phyloP scores from a whole-genome alignment of 345 rosid species.

The Gossypium longicalyx region DNA sequence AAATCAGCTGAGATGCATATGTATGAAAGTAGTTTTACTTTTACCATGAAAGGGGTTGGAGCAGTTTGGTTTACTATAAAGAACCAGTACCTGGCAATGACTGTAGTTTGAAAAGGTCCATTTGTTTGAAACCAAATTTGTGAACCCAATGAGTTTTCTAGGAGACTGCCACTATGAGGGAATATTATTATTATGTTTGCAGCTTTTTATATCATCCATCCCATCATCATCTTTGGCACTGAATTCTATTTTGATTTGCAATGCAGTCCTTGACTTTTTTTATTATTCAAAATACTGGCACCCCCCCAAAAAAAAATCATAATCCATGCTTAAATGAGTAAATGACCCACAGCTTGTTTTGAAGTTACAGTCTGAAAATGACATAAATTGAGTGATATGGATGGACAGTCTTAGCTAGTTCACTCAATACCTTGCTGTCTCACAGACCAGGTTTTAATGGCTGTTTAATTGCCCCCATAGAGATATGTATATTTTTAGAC shows the following conservation, averaged over 20 bases:
- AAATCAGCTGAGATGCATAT: too few species aligned
- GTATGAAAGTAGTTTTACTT: background rate
- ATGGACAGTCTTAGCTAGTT: background rate
- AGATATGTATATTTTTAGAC: background rate
- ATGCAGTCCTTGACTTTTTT: background rate
- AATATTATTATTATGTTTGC: background rate
- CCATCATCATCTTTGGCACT: background rate
- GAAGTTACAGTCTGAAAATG: background rate
- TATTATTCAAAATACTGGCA: too few species aligned
- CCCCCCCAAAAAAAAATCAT: too few species aligned
- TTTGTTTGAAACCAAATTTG: background rate
- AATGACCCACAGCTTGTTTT: background rate
- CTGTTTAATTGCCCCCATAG: constrained; percentile 2
- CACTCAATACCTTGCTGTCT: background rate
- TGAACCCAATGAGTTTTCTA: background rate
- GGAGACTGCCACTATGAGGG: background rate
- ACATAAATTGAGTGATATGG: background rate
- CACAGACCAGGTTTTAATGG: background rate
- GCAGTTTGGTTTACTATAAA: background rate
- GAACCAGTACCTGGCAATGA: background rate
- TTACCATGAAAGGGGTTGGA: background rate
- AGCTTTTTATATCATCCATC: background rate
- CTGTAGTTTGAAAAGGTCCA: background rate
- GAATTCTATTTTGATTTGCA: constrained; percentile 13
- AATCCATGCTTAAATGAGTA: too few species aligned